phyloP scores from a whole-genome alignment of 2,329 filamentous ascomycete species.

The Colletotrichum lindemuthianum region DNA sequence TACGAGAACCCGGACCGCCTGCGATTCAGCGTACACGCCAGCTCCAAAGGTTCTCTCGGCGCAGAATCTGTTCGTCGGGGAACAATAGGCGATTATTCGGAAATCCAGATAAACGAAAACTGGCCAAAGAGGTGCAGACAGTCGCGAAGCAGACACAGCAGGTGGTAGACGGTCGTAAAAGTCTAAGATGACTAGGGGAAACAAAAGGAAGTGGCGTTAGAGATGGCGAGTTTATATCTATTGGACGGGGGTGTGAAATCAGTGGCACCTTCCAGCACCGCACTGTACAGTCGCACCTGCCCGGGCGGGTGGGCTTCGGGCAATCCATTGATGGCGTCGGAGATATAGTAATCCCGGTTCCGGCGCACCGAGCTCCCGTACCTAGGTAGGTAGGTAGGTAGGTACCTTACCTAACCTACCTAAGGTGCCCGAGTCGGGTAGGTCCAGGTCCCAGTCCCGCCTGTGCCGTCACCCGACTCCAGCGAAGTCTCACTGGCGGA shows the following conservation, averaged over 20 bases:
- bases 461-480: too few species aligned
- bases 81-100: background rate
- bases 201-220: conserved; percentile 33
- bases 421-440: too few species aligned
- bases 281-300: conserved; percentile 10
- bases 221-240: conserved; percentile 37
- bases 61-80: background rate
- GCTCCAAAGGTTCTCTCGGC: background rate
- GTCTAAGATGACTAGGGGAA: conserved; percentile 11
- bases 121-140: conserved; percentile 15
- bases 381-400: too few species aligned
- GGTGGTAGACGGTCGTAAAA: conserved; percentile 11
- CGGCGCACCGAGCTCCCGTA: conserved; percentile 23
- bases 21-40: conserved; percentile 28
- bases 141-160: conserved; percentile 17
- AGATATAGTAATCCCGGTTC: conserved; percentile 19
- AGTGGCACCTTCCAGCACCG: conserved; percentile 24
- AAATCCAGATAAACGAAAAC: background rate
- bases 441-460: too few species aligned
- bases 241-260: conserved; percentile 31
- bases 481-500: too few species aligned
- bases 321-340: conserved; percentile 11
- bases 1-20: conserved; percentile 27
- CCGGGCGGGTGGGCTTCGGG: background rate
- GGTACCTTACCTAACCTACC: too few species aligned